phyloP scores from a whole-genome alignment of 768 basidiomycete genomes.

The Leucosporidium scottii region DNA sequence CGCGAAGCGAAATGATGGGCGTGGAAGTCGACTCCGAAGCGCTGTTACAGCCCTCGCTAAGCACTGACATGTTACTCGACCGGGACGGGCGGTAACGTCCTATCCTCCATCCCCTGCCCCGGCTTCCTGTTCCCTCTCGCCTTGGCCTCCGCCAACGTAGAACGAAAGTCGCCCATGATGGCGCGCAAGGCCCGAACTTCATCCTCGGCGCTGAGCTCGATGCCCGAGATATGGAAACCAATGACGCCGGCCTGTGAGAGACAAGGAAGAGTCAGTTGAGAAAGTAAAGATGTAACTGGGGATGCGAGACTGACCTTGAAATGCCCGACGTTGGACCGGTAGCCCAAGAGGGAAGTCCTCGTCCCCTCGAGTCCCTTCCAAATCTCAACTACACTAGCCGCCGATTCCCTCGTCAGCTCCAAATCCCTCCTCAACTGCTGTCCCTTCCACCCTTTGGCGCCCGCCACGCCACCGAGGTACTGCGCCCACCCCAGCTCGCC shows the following conservation, averaged over 20 bases:
- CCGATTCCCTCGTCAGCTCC: conserved; percentile 30
- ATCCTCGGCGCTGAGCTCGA: conserved; percentile 31
- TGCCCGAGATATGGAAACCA: conserved; percentile 34
- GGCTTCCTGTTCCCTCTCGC: too few relatives aligned
- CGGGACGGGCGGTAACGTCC: too few relatives aligned
- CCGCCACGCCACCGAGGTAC: conserved; percentile 12
- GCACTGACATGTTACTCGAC: too few relatives aligned
- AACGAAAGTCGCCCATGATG: conserved; percentile 34
- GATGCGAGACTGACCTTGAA: conserved; percentile 24
- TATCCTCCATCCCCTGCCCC: too few relatives aligned
- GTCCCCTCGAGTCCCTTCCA: conserved; percentile 33
- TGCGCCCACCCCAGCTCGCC: conserved; percentile 26
- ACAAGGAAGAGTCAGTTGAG: neutral
- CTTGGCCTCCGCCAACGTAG: conserved; percentile 24
- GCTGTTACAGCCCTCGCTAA: too few relatives aligned
- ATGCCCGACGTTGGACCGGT: conserved; percentile 18
- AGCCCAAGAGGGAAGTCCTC: conserved; percentile 26
- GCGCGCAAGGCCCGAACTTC: conserved; percentile 28
- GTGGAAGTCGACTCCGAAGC: too few relatives aligned
- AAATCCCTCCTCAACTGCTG: conserved; percentile 32
- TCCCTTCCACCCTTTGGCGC: conserved; percentile 23
- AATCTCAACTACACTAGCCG: conserved; percentile 22
- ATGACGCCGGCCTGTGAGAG: conserved; percentile 32
- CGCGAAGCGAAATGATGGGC: too few relatives aligned
- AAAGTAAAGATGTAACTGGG: neutral